Evolutionary conservation across 2,329 filamentous ascomycete species (phyloP).

Genomic region (Colletotrichum tabaci): DNA sequence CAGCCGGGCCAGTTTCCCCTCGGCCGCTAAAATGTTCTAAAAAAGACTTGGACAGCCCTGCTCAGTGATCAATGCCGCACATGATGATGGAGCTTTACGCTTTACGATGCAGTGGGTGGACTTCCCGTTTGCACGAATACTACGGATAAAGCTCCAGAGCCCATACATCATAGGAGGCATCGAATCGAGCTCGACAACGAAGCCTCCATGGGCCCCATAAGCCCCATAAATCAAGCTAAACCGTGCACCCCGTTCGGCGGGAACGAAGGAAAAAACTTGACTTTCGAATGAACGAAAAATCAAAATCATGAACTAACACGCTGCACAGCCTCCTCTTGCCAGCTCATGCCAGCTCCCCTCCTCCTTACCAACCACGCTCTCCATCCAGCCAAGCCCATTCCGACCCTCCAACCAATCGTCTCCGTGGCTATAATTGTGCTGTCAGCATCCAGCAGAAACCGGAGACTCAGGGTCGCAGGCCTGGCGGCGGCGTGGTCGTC

Average conservation of each 20-base stretch:
- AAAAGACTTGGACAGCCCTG: constrained; percentile 31
- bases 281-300: not conserved
- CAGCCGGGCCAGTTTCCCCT: constrained; percentile 21
- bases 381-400: constrained; percentile 17
- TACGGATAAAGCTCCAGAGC: not conserved
- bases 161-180: not conserved
- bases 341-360: not conserved
- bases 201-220: not conserved
- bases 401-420: constrained; percentile 14
- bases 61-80: constrained; percentile 14
- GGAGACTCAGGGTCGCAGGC: not conserved
- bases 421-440: not conserved
- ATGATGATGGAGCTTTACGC: constrained; percentile 7
- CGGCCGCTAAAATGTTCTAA: constrained; percentile 33
- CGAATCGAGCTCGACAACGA: constrained; percentile 4
- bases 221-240: constrained; percentile 15
- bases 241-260: constrained; percentile 13
- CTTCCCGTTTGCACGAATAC: not conserved
- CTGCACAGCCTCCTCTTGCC: constrained; percentile 23
- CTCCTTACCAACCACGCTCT: constrained; percentile 16
- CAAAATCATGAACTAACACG: constrained; percentile 1
- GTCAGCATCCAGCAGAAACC: constrained; percentile 6
- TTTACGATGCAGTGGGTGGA: constrained; percentile 2
- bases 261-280: constrained; percentile 24
- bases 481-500: not conserved